A percentile compares a stretch with the other conserved stretches of the same genome.
Conservation (phyloP, 768 basidiomycete genomes). For the Hortiboletus campestris region DNA sequence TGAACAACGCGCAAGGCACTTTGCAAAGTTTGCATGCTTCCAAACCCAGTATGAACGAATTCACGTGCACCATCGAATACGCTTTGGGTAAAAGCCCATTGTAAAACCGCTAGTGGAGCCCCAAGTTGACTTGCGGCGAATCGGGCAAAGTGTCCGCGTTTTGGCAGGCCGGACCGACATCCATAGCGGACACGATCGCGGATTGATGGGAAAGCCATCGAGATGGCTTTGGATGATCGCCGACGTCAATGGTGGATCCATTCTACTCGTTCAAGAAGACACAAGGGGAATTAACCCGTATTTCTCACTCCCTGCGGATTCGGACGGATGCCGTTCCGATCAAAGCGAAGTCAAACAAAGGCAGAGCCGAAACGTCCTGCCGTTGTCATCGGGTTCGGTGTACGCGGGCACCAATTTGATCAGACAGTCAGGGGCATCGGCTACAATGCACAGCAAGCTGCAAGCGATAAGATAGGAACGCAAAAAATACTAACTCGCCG, state of each 20-base stretch:
- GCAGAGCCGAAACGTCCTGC: no score
- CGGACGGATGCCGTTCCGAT: background rate
- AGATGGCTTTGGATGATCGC: background rate
- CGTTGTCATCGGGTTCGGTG: background rate
- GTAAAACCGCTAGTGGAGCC: no score
- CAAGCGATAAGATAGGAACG: background rate
- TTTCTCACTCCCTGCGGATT: background rate
- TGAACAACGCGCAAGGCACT: no score
- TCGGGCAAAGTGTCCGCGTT: no score
- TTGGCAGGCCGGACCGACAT: background rate
- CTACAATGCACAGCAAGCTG: background rate
- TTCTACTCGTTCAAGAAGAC: background rate
- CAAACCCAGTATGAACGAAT: no score
- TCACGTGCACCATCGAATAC: no score
- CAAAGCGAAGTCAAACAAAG: background rate
- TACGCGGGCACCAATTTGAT: background rate
- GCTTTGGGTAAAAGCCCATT: no score
- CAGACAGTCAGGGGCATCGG: background rate
- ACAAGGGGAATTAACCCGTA: no score
- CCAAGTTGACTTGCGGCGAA: no score
- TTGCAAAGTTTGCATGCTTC: no score
- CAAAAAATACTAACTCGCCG: background rate
- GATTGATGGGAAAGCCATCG: background rate
- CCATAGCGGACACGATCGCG: background rate
- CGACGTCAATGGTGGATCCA: background rate